phyloP scores from a whole-genome alignment of 805 yeast species.

The Candida rishiriensis region DNA sequence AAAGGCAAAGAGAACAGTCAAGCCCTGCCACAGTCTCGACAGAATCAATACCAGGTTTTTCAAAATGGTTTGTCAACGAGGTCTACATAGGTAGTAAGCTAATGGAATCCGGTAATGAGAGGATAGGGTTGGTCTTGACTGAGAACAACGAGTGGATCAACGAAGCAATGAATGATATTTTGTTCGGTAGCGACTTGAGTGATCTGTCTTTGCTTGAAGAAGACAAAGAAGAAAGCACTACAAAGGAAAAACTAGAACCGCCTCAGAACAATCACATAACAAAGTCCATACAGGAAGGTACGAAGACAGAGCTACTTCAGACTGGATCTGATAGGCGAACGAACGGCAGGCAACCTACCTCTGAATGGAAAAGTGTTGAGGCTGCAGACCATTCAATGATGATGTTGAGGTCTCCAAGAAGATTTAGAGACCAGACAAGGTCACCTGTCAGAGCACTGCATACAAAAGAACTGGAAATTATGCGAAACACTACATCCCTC shows the following conservation, averaged over 20 bases:
- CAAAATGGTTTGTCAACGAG: constrained; percentile 32
- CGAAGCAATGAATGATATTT: constrained; percentile 23
- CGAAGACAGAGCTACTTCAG: neutral
- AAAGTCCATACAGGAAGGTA: neutral
- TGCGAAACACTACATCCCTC: constrained; percentile 13
- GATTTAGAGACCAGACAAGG: constrained; percentile 9
- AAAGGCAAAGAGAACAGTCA: constrained; percentile 7
- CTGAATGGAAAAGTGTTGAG: neutral
- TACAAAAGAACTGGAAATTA: constrained; percentile 14
- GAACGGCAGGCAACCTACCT: neutral
- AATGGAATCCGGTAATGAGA: constrained; percentile 21
- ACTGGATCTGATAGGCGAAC: neutral
- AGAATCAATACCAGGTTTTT: constrained; percentile 26
- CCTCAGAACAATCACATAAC: neutral
- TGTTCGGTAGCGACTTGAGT: constrained; percentile 4
- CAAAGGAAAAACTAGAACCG: neutral
- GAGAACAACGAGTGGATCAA: constrained; percentile 28
- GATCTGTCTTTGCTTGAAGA: neutral
- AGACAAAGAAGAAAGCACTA: neutral
- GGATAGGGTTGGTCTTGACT: constrained; percentile 20
- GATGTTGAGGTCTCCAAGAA: constrained; percentile 22
- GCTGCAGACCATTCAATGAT: constrained; percentile 10
- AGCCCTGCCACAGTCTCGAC: constrained; percentile 8
- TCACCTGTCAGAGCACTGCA: constrained; percentile 19
- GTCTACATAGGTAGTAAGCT: constrained; percentile 22